A percentile compares a stretch with the other conserved stretches of the same genome.
Evolutionary conservation across 2,329 filamentous ascomycete species (phyloP).

Genomic region (Scedosporium aurantiacum): DNA sequence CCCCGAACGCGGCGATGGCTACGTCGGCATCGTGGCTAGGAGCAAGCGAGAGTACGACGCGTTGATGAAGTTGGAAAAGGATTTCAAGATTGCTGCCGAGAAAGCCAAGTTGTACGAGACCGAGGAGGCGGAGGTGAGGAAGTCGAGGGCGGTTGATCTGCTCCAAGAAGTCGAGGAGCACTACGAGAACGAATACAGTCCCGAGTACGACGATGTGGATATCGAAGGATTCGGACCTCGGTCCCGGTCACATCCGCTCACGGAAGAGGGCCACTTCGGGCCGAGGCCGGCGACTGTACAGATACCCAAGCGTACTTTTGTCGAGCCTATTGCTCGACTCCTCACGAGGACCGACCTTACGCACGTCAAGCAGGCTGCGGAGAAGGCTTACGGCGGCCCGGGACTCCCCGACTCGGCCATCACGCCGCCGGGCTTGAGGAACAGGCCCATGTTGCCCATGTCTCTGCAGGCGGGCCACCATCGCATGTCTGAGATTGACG

Average conservation of each 20-base stretch:
- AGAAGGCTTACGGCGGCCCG: constrained; percentile 63
- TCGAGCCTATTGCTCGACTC: constrained; percentile 58
- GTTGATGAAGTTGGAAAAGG: constrained; percentile 44
- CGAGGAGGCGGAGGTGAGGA: constrained; percentile 18
- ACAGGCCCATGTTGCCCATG: constrained; percentile 52
- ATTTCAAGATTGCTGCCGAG: constrained; percentile 37
- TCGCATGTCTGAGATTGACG: constrained; percentile 64
- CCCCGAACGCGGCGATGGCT: constrained; percentile 28
- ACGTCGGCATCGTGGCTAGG: constrained; percentile 37
- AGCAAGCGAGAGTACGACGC: constrained; percentile 44
- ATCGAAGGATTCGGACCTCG: constrained; percentile 20
- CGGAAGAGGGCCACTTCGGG: constrained; percentile 60
- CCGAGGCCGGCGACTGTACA: constrained; percentile 63
- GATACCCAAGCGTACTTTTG: constrained; percentile 60
- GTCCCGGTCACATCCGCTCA: constrained; percentile 60
- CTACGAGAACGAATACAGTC: constrained; percentile 15
- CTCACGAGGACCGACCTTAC: constrained; percentile 58
- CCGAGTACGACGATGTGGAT: constrained; percentile 22
- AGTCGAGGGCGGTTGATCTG: constrained; percentile 19
- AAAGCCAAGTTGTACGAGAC: constrained; percentile 25
- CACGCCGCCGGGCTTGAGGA: constrained; percentile 49
- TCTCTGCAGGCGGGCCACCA: constrained; percentile 51
- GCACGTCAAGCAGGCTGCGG: constrained; percentile 64
- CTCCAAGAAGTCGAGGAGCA: constrained; percentile 21
- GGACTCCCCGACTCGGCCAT: constrained; percentile 67